Percentiles rank a stretch among this genome's conserved stretches.
Conservation (phyloP, 306 rosid species). For the Chamaecrista fasciculata region DNA sequence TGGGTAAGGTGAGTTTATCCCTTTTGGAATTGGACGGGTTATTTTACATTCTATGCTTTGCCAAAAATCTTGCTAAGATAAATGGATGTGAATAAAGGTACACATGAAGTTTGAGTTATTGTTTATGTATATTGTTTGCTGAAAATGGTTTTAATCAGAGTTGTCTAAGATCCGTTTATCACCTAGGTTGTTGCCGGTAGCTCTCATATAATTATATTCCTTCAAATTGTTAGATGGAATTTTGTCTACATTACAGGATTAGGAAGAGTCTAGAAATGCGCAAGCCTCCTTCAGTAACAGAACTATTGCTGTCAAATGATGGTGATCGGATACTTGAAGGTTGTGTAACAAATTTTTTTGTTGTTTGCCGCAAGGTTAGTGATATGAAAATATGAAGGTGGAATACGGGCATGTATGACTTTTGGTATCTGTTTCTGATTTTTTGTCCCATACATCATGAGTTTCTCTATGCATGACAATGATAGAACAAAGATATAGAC, state of each 20-base stretch:
- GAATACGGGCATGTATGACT: conserved; percentile 12
- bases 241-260: conserved; percentile 44
- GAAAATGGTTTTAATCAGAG: conserved; percentile 8
- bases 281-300: conserved; percentile 82
- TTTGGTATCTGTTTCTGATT: conserved; percentile 17
- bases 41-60: not conserved
- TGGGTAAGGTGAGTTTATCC: conserved; percentile 76
- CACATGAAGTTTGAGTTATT: not conserved
- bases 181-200: conserved; percentile 5
- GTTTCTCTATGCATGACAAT: not conserved
- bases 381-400: not conserved
- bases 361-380: conserved; percentile 72
- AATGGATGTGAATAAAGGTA: conserved; percentile 4
- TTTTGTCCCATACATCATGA: conserved; percentile 17
- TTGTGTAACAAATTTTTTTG: conserved; percentile 73
- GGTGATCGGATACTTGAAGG: conserved; percentile 90
- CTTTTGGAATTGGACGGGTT: not conserved
- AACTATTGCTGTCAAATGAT: conserved; percentile 74
- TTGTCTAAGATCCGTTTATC: not conserved
- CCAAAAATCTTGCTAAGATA: conserved; percentile 16
- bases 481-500: conserved; percentile 47
- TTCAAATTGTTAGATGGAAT: conserved; percentile 8
- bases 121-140: conserved; percentile 2
- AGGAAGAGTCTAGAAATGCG: conserved; percentile 76
- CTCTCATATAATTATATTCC: conserved; percentile 13